Evolutionary conservation across 1,284 basidiomycete species (phyloP), one percentile per base, ranked within the genome.

Genomic region (Cutaneotrichosporon sp.): DNA sequence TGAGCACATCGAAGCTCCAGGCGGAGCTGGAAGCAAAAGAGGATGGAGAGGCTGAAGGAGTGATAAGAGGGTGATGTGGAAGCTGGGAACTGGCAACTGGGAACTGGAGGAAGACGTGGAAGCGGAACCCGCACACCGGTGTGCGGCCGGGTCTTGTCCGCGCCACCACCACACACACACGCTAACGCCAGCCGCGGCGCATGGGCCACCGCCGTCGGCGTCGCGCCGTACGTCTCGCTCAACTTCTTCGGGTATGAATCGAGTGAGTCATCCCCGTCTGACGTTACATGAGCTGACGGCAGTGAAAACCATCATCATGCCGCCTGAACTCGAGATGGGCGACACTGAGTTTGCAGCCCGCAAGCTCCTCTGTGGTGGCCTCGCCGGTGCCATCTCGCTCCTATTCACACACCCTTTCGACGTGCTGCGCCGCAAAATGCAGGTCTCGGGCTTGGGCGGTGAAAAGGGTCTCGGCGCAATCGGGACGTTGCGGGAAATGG

Each of bases 331-430:
- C 49, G 63, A 70, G 21, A 59, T 69, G 26, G 65, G 68, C 56
- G 75, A 76, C 36, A 56, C 68, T 50, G 73, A 75, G 40, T 68
- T 75, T n/a, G 73, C 73, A 10, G 42, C 65, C 2, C 72, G 74
- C 30, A 79, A 76, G 70, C 76, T 86, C n/a, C 69, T 67, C 0
- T 84, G 83, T 63, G 84, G 84, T 13, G 84, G 81, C 0, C 65
- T 83, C 6, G 84, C 84, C 0, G 85, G 85, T 2, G 80, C 88
- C 22, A 89, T 97, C 71, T 92, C 91, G 34, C 92, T 98, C 78
- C 92, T 93, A 40, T 81, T 97, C 72, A 98, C 96, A 8, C 97
- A 97, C 76, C 96, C 96, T 0, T 90, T 97, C 73, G 96, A 99
- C 77, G 92, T 98, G 1, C 81, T 98, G 60, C 85, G 96, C 50